Conservation (phyloP, 2,329 filamentous ascomycete genomes). For the Cladobotryum protrusum region DNA sequence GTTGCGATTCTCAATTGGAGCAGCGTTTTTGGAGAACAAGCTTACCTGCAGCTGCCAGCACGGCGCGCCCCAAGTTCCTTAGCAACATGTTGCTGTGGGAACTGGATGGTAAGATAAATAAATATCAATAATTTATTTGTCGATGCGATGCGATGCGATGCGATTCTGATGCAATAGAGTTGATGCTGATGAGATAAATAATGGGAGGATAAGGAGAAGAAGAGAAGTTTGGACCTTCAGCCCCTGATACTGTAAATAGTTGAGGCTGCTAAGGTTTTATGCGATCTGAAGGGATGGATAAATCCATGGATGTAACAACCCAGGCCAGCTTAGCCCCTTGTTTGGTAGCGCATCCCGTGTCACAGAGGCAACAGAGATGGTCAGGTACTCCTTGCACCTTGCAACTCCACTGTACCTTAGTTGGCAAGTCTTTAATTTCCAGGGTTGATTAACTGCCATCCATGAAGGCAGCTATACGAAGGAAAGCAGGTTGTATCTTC, state of each 20-base stretch:
- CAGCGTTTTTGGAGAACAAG: not conserved
- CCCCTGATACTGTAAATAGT: too few species aligned
- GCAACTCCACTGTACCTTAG: too few species aligned
- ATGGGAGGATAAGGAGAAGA: not conserved
- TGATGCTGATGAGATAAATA: not conserved
- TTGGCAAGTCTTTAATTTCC: too few species aligned
- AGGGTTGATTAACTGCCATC: too few species aligned
- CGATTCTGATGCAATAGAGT: not conserved
- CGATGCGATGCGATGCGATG: too few species aligned
- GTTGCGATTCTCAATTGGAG: too few species aligned
- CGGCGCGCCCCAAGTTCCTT: slow-evolving; percentile 23
- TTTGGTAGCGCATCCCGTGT: not conserved
- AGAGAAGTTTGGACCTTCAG: not conserved
- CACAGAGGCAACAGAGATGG: not conserved
- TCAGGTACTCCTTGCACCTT: not conserved
- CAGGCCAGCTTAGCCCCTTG: too few species aligned
- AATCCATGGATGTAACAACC: too few species aligned
- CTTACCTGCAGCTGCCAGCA: slow-evolving; percentile 23
- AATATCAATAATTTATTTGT: not conserved
- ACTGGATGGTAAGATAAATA: not conserved
- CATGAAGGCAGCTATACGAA: too few species aligned
- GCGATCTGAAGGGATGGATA: too few species aligned
- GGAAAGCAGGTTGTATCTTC: too few species aligned
- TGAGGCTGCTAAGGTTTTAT: too few species aligned
- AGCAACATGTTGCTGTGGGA: slow-evolving; percentile 21